Conservation (phyloP, 2,329 filamentous ascomycete species). For the Aschersonia sp. region DNA sequence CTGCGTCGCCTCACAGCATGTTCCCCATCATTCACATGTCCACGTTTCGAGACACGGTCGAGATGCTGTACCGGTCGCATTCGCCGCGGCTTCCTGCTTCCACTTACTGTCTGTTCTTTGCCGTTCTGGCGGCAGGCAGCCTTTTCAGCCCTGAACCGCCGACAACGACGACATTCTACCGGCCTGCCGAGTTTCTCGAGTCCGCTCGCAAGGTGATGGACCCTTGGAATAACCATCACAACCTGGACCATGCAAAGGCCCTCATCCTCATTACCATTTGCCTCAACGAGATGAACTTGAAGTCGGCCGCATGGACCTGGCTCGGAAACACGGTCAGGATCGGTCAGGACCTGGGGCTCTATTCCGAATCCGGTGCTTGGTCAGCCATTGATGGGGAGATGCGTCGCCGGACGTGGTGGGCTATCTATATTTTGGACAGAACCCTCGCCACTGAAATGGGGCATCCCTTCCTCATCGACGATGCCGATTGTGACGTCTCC, state of each 20-base stretch:
- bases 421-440: slow-evolving; percentile 78
- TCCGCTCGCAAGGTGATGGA: slow-evolving; percentile 56
- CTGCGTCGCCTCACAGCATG: slow-evolving; percentile 60
- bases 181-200: slow-evolving; percentile 53
- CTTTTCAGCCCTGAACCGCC: slow-evolving; percentile 48
- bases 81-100: slow-evolving; percentile 44
- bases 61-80: slow-evolving; percentile 58
- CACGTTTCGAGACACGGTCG: slow-evolving; percentile 61
- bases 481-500: slow-evolving; percentile 73
- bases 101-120: slow-evolving; percentile 71
- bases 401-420: slow-evolving; percentile 84
- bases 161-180: slow-evolving; percentile 35
- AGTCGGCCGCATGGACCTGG: slow-evolving; percentile 76
- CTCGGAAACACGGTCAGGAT: slow-evolving; percentile 65
- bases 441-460: slow-evolving; percentile 68
- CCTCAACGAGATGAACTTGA: slow-evolving; percentile 73
- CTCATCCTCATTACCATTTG: slow-evolving; percentile 64
- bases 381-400: slow-evolving; percentile 70
- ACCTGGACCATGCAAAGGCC: slow-evolving; percentile 59
- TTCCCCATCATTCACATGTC: slow-evolving; percentile 85
- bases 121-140: slow-evolving; percentile 68
- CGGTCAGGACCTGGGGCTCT: slow-evolving; percentile 71
- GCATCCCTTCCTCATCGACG: slow-evolving; percentile 68
- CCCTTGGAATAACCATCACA: slow-evolving; percentile 67
- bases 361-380: slow-evolving; percentile 60